Base-by-base conservation (phyloP, 192 early-diverging fungal species). In the Diversispora eburnea region DNA sequence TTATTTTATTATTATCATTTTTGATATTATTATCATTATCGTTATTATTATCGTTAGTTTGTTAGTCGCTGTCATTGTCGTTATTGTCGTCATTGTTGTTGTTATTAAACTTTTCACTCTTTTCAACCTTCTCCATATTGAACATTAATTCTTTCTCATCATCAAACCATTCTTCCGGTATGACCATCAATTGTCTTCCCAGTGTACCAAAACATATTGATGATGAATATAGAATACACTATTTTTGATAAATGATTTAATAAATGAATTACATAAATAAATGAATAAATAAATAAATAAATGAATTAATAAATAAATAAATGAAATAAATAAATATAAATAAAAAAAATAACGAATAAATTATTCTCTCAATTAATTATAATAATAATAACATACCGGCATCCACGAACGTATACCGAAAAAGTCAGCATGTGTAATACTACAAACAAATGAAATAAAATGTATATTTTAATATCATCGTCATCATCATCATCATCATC, bases 381-480 rank as follows among this genome's bases (percentile, higher is more conserved):
- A 25, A 39, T 33, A 63, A 19, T 8, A 76, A 22, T 78, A 83
- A 77, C 77, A 86, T 49, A 89, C 75, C 56, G 90, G 90, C 43
- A 91, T 84, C 86, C 87, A 91, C 43, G 85, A 87, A 55, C 86
- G 80, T 5, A 92, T 80, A 7, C 89, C 88, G 54, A 84, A 86
- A 81, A 92, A 88, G 78, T 92, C 90, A 13, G 85, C 85, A 64
- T 85, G 76, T 12, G 85, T 87, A 77, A 90, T 89, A 77, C 88
- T 91, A 78, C 13, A 63, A 33, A n/a, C n/a, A n/a, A n/a, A n/a
- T n/a, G n/a, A n/a, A n/a, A 33, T 60, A 3, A 43, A 63, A 17
- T 1, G 22, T 9, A 68, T 7, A 7, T 12, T 5, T 61, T 15
- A 25, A 55, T 48, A 51, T 43, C 9, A 49, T 52, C 43, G 1